Percentiles rank a stretch among this genome's conserved stretches.
Evolutionary conservation across 345 rosid species (phyloP).

Genomic region (sweet orange (Citrus sinensis)): DNA sequence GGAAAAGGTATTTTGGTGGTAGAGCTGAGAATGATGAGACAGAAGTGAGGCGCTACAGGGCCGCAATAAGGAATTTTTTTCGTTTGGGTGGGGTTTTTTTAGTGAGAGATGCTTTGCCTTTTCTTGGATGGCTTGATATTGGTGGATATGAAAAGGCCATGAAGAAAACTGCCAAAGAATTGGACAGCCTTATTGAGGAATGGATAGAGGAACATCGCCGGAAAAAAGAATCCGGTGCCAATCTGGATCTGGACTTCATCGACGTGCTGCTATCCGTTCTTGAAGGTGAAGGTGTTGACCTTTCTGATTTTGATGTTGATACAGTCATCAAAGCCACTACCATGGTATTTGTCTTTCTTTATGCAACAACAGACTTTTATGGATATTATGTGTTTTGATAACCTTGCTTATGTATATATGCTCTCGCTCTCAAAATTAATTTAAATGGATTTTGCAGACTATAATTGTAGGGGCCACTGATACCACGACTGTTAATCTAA

Average conservation of each 20-base stretch:
- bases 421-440: background rate
- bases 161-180: conserved; percentile 26
- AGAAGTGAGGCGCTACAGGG: conserved; percentile 5
- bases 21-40: conserved; percentile 8
- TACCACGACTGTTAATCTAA: conserved; percentile 17
- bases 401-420: background rate
- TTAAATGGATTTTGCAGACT: conserved; percentile 11
- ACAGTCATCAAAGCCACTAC: conserved; percentile 34
- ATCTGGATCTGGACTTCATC: conserved; percentile 27
- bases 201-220: conserved; percentile 27
- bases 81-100: conserved; percentile 18
- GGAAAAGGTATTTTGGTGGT: conserved; percentile 27
- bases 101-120: conserved; percentile 28
- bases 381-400: too few species aligned
- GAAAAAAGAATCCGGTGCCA: conserved; percentile 4
- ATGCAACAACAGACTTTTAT: background rate
- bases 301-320: conserved; percentile 26
- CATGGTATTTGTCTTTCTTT: conserved; percentile 16
- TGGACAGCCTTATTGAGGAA: conserved; percentile 14
- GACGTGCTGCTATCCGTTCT: conserved; percentile 30
- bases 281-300: conserved; percentile 15
- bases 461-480: conserved; percentile 26
- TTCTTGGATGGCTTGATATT: conserved; percentile 34
- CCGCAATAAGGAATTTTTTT: conserved; percentile 17
- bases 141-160: conserved; percentile 39